A percentile compares a stretch with the other conserved stretches of the same genome.
Conservation (phyloP, 1,284 basidiomycete genomes). For the Sphaerobolus stellatus region DNA sequence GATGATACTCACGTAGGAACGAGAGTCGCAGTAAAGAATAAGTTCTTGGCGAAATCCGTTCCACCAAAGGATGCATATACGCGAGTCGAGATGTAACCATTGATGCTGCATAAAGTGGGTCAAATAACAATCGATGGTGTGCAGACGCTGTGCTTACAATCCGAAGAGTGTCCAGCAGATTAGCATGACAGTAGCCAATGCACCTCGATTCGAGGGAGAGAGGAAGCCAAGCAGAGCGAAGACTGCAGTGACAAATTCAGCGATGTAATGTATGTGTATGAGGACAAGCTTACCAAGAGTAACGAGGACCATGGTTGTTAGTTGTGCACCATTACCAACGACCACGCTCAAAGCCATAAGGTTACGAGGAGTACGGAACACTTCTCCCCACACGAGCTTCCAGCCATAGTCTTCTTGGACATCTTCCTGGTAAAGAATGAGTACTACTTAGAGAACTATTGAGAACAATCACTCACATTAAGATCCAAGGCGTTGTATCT, state of each 20-base stretch:
- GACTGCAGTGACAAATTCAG: constrained; percentile 37
- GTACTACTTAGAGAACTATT: neutral
- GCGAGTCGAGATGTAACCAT: constrained; percentile 87
- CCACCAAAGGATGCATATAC: constrained; percentile 86
- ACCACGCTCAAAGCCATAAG: constrained; percentile 82
- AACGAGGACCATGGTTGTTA: constrained; percentile 85
- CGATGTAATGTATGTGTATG: no score
- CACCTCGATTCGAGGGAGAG: constrained; percentile 93
- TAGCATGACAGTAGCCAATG: constrained; percentile 94
- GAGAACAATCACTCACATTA: constrained; percentile 51
- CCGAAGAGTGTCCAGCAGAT: constrained; percentile 96
- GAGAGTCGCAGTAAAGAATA: constrained; percentile 84
- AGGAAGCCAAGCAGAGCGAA: constrained; percentile 98
- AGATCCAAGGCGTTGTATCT: constrained; percentile 96
- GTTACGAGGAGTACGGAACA: constrained; percentile 83
- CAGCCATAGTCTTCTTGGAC: constrained; percentile 98
- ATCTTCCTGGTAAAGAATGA: constrained; percentile 65
- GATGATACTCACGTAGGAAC: constrained; percentile 73
- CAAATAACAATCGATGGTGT: neutral
- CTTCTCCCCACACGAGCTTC: constrained; percentile 96
- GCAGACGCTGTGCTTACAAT: constrained; percentile 43
- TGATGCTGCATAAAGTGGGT: constrained; percentile 51
- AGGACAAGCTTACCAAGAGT: constrained; percentile 63
- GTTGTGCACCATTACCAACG: constrained; percentile 89
- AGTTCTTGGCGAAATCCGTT: constrained; percentile 75